phyloP scores from a whole-genome alignment of 495 filamentous ascomycete species.

The Penicillium silybi region DNA sequence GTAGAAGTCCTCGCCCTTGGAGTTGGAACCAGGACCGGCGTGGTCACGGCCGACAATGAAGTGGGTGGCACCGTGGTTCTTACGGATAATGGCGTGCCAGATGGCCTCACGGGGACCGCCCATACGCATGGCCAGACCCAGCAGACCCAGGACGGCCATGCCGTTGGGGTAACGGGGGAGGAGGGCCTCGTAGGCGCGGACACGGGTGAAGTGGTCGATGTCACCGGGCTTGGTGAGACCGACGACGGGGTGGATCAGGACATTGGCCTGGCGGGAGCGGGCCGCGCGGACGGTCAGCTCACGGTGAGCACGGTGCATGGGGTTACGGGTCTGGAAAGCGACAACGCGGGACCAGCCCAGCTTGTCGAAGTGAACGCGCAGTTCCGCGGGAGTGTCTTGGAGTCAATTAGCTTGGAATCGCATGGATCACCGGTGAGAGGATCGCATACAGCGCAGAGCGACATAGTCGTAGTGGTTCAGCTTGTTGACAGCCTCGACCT shows the following conservation, averaged over 20 bases:
- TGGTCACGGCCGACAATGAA: conserved; percentile 99
- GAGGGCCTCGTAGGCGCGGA: conserved; percentile 95
- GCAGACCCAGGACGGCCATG: conserved; percentile 95
- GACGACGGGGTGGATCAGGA: conserved; percentile 98
- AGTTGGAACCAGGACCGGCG: conserved; percentile 95
- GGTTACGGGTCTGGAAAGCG: conserved; percentile 98
- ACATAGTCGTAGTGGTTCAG: conserved; percentile 99
- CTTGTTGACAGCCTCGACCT: conserved; percentile 88
- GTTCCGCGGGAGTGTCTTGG: conserved; percentile 86
- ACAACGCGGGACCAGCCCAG: conserved; percentile 96
- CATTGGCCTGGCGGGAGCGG: conserved; percentile 90
- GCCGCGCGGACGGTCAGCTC: conserved; percentile 96
- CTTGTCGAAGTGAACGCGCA: conserved; percentile 97
- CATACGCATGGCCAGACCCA: conserved; percentile 98
- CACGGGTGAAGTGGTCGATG: conserved; percentile 99
- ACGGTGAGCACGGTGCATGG: conserved; percentile 97
- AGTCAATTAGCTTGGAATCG: neutral
- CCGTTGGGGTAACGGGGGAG: conserved; percentile 97
- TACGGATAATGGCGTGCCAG: conserved; percentile 99
- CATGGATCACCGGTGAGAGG: neutral
- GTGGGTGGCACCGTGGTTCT: conserved; percentile 98
- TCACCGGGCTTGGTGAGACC: conserved; percentile 98
- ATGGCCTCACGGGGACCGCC: conserved; percentile 96
- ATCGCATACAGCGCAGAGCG: conserved; percentile 78
- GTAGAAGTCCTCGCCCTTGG: conserved; percentile 93